Conservation (phyloP, 441 rosid genomes). For the Adansonia rubrostipa region DNA sequence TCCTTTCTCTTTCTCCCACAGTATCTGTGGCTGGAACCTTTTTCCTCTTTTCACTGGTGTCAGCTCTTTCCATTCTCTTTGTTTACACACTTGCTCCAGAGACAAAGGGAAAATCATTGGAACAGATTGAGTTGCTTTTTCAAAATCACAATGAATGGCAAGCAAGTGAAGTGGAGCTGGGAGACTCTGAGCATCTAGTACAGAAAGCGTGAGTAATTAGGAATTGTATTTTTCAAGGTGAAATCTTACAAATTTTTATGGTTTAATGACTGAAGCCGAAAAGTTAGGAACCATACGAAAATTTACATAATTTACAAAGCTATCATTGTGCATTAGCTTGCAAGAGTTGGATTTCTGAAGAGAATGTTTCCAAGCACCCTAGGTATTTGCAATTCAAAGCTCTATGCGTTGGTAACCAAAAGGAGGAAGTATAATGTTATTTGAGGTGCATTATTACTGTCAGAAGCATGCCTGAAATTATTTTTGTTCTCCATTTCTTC, state of each 20-base stretch:
- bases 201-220: slow-evolving; percentile 39
- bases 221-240: background rate
- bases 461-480: slow-evolving; percentile 12
- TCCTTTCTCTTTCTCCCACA: slow-evolving; percentile 65
- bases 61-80: slow-evolving; percentile 73
- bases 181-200: slow-evolving; percentile 75
- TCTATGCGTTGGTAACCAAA: background rate
- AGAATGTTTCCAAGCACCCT: background rate
- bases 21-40: slow-evolving; percentile 77
- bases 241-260: background rate
- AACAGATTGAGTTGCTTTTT: slow-evolving; percentile 76
- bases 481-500: background rate
- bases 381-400: background rate
- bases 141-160: slow-evolving; percentile 45
- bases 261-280: background rate
- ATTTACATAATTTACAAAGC: background rate
- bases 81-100: slow-evolving; percentile 72
- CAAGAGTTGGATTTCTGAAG: background rate
- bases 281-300: background rate
- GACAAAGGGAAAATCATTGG: slow-evolving; percentile 87
- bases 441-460: slow-evolving; percentile 1
- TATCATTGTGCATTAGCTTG: background rate
- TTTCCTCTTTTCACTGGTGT: slow-evolving; percentile 58
- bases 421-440: background rate
- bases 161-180: slow-evolving; percentile 62